Evolutionary conservation across 1,284 basidiomycete species (phyloP), one percentile per base, ranked within the genome.

Genomic region (Bjerkandera adusta): DNA sequence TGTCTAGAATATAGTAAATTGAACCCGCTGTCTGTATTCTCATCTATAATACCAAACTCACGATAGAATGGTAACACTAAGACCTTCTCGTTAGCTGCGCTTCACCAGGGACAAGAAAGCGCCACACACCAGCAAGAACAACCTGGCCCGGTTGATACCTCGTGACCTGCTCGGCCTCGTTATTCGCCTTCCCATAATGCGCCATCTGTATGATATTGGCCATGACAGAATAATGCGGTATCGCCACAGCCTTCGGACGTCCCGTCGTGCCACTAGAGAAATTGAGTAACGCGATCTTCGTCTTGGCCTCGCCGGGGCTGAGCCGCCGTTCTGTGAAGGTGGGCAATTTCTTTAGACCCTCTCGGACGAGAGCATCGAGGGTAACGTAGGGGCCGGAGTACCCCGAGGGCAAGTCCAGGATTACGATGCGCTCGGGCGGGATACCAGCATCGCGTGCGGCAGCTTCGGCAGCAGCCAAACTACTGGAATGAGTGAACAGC

Each of bases 251-350:
- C 79, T 91, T 91, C 1, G 89, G 85, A 56, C 76, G 78, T 7
- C 88, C 88, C 52, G 89, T 92, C 2, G 89, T 92, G 21, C 89
- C 89, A 41, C 82, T 86, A 0, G 85, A 89, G 61, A 91, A 89
- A 45, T 75, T 82, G 32, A 89, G 65, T 55, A 91, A 84, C 1
- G 89, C 89, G 3, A 89, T 53, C 50, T 83, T 81, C 10, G 69
- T 79, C 61, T 73, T 79, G 12, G 71, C 79, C 61, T 89, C 87
- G 0, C 83, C 85, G 2, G 75, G 70, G 12, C 57, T 62, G 22
- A 91, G 69, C 27, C 63, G 66, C 32, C 69, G 64, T 54, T 79
- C 77, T 3, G 63, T 67, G 54, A 76, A 85, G 33, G 55, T 66
- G 34, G 58, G 57, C 1, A 61, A 62, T 43, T 55, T 67, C 22